Conservation (phyloP, 2,329 filamentous ascomycete species). For the Zymoseptoria brevis region DNA sequence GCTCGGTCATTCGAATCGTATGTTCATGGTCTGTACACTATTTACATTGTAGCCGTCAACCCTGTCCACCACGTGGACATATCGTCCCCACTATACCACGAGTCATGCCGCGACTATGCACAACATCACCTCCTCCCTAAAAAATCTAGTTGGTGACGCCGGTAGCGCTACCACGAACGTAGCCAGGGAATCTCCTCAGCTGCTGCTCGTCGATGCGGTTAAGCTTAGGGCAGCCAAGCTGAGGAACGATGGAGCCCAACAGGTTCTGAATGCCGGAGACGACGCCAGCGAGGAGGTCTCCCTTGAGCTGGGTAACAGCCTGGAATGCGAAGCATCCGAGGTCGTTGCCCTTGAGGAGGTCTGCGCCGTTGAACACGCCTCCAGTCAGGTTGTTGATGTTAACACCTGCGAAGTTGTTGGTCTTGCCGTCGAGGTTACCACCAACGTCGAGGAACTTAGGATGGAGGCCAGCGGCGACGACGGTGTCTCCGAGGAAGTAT, state of each 20-base stretch:
- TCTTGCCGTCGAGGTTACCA: constrained; percentile 30
- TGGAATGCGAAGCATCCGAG: constrained; percentile 32
- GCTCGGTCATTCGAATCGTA: not conserved
- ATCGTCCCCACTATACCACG: not conserved
- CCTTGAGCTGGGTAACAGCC: constrained; percentile 28
- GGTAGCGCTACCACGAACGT: constrained; percentile 3
- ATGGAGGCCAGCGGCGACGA: constrained; percentile 18
- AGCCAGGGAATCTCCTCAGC: constrained; percentile 24
- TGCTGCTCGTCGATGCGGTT: constrained; percentile 21
- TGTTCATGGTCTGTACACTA: not conserved
- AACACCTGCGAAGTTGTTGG: constrained; percentile 31
- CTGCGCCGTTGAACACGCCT: constrained; percentile 35
- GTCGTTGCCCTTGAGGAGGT: constrained; percentile 28
- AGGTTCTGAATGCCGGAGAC: constrained; percentile 6
- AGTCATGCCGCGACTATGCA: not conserved
- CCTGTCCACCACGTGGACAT: not conserved
- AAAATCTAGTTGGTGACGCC: not conserved
- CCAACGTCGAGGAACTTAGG: constrained; percentile 29
- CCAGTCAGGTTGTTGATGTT: constrained; percentile 31
- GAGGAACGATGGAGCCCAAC: constrained; percentile 11
- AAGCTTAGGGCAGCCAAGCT: constrained; percentile 24
- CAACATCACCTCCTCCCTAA: not conserved
- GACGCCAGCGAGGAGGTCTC: constrained; percentile 18
- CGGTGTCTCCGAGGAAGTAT: constrained; percentile 18
- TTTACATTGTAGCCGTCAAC: not conserved